Evolutionary conservation across 2,329 filamentous ascomycete genomes (phyloP), one percentile per base, ranked within the genome.

Genomic region (Epichloe typhina): DNA sequence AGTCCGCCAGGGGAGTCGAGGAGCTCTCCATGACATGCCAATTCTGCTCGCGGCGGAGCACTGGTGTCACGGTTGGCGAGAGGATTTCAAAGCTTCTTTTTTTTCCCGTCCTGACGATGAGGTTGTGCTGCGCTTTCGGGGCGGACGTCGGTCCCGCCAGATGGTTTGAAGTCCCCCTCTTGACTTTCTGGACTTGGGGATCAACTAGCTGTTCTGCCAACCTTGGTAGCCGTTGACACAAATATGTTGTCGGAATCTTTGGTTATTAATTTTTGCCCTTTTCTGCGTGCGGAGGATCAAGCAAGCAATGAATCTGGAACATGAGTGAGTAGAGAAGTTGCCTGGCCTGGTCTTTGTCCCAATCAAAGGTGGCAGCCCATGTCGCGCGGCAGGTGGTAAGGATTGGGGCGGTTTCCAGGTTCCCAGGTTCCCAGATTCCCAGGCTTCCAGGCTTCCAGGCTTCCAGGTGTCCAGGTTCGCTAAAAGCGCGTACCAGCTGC

Each of bases 1-100:
- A 86, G 66, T 86, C 82, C 66, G 82, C 82, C 64, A 86, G 73
- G 62, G 82, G 82, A 56, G 74, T 75, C 56, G 80, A 81, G 53
- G 79, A 73, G 68, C 66, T 71, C 63, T 80, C 77, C 77, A 81
- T 81, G 69, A 68, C 74, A 70, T 69, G 64, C 67, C 68, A 69
- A 60, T 46, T 37, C 61, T 57, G 58, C 58, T 52, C 55, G 36
- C 48, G 53, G 46, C 3, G 17, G 38, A 50, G 52, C 47, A 19
- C 47, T 11, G 41, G 11, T 26, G 12, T 41, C 37, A 42, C 26
- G 38, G 35, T 35, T 47, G 44, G n/a, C 42, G 13, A 21, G n/a
- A 9, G 12, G 17, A 31, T 40, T 42, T 49, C 41, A 11, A 31
- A 4, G 5, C n/a, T 35, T 35, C 5, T 35, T 46, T 13, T 46